Conservation (phyloP, 306 rosid genomes). For the Ceratonia siliqua region DNA sequence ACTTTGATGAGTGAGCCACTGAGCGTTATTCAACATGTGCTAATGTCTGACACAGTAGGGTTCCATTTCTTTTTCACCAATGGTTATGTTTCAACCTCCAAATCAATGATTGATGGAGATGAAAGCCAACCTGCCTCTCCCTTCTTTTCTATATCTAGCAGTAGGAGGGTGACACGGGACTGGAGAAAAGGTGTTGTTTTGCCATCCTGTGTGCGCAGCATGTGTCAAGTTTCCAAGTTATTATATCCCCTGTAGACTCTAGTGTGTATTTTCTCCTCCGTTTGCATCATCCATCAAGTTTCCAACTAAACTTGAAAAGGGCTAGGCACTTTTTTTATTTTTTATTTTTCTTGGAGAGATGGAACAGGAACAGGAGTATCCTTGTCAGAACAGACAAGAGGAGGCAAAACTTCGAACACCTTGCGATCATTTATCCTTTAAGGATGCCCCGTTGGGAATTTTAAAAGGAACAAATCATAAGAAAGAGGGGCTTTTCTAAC, state of each 20-base stretch:
- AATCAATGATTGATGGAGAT: slow-evolving; percentile 35
- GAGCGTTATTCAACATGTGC: slow-evolving; percentile 38
- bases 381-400: slow-evolving; percentile 16
- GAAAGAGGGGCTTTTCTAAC: background rate
- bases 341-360: background rate
- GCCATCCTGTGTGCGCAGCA: slow-evolving; percentile 14
- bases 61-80: slow-evolving; percentile 8
- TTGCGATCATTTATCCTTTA: background rate
- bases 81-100: slow-evolving; percentile 21
- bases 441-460: background rate
- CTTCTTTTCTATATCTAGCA: slow-evolving; percentile 2
- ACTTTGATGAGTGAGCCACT: slow-evolving; percentile 33
- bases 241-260: background rate
- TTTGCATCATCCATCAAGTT: background rate
- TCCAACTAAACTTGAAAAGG: background rate
- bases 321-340: slow-evolving; percentile 27
- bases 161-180: slow-evolving; percentile 23
- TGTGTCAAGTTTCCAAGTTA: slow-evolving; percentile 1
- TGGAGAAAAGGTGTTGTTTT: background rate
- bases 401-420: background rate
- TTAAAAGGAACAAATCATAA: slow-evolving; percentile 1
- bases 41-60: slow-evolving; percentile 30
- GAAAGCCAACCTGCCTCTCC: slow-evolving; percentile 9
- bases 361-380: background rate
- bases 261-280: background rate